A percentile compares a stretch with the other conserved stretches of the same genome.
Conservation (phyloP, 2,329 filamentous ascomycete genomes). For the Claviceps sp. region DNA sequence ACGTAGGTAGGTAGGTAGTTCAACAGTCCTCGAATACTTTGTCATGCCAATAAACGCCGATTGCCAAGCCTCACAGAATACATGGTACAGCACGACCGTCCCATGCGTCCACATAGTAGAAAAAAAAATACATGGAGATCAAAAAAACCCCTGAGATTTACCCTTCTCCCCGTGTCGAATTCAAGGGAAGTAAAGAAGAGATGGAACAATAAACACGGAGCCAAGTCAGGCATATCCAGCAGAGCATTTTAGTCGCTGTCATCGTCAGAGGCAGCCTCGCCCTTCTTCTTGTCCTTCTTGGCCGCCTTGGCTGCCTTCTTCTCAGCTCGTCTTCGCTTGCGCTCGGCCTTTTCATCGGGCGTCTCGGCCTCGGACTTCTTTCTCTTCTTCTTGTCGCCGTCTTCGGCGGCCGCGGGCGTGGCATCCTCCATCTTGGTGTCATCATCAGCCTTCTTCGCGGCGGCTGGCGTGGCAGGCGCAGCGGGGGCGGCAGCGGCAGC, state of each 20-base stretch:
- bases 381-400: constrained; percentile 51
- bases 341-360: constrained; percentile 51
- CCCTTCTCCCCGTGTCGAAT: neutral
- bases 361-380: constrained; percentile 76
- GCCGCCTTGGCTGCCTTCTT: constrained; percentile 45
- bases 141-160: constrained; percentile 2
- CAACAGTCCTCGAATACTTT: constrained; percentile 3
- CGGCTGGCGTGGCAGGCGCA: constrained; percentile 10
- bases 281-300: constrained; percentile 45
- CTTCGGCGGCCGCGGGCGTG: constrained; percentile 26
- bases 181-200: neutral
- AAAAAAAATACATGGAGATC: neutral
- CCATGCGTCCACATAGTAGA: constrained; percentile 5
- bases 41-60: constrained; percentile 11
- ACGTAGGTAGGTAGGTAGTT: too few relatives aligned
- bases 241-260: constrained; percentile 9
- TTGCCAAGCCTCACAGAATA: constrained; percentile 9
- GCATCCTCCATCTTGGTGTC: constrained; percentile 24
- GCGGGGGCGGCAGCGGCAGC: constrained; percentile 29
- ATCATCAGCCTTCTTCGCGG: constrained; percentile 19
- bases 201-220: too few relatives aligned
- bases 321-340: constrained; percentile 46
- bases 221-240: neutral
- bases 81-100: constrained; percentile 11
- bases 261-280: constrained; percentile 37